Base-by-base conservation (phyloP, 805 yeast genomes). In the Ogataea haglerorum region DNA sequence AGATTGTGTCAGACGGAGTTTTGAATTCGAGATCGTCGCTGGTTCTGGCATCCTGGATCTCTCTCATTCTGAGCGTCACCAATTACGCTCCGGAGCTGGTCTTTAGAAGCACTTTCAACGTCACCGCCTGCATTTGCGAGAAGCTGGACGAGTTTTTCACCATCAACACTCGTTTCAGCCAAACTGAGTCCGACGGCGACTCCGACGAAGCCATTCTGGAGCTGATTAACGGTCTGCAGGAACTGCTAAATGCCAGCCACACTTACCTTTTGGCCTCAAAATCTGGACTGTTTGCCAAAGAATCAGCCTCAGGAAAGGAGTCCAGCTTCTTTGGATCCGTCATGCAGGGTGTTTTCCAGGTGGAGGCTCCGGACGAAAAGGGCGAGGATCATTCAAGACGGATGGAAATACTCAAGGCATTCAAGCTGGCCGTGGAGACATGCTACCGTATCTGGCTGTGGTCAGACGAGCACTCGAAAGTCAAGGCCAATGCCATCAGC, bases 291-390 rank as follows among this genome's bases (percentile, higher is more conserved):
- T 38, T 48, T 26, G 42, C 56, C 2, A 46, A 37, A 26, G 43
- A 46, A 10, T 34, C 47, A 2, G 34, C 43, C n/a, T 17, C 30
- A 6, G 47, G 44, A 9, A 51, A 48, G 26, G 77, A 75, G 30
- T 58, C 73, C 17, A 76, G 87, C 15, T 75, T 82, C 61, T 69
- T 85, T 35, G 82, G 82, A 0, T 73, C 75, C 39, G 83, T 80
- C 17, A 83, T 85, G 39, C 85, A 82, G 47, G 93, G 93, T 2
- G 95, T 85, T 0, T 83, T 85, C 54, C 82, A 77, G 40, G 76
- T 80, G 10, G 95, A 85, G 47, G 70, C 85, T 1, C 84, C 83
- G 1, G 67, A 69, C 42, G 61, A 71, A 24, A 53, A 75, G 38
- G 63, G 74, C 14, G 70, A 75, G 10, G 77, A 73, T 22, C 75